Evolutionary conservation across 352 stramenopile species (phyloP).

Genomic region (Globisporangium irregulare): DNA sequence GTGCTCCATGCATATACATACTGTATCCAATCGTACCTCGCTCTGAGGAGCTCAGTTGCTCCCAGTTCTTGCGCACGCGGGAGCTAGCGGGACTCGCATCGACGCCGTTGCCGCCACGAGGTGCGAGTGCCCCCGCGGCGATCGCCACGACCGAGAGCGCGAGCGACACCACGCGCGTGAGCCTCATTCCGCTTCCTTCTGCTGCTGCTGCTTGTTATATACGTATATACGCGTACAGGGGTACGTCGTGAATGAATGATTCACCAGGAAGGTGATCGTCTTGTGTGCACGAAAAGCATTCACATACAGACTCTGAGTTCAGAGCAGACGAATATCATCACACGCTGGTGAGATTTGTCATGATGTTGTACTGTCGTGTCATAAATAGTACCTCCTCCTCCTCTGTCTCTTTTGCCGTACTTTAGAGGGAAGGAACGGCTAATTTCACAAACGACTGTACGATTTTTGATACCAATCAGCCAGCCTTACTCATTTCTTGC

Average conservation of each 20-base stretch:
- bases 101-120: background rate
- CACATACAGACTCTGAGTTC: background rate
- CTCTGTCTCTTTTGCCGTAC: background rate
- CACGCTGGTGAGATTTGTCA: background rate
- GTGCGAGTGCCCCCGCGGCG: background rate
- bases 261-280: background rate
- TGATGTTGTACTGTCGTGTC: background rate
- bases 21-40: conserved; percentile 2
- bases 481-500: background rate
- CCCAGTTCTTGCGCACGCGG: conserved; percentile 21
- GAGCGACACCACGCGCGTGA: conserved; percentile 10
- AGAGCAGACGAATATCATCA: background rate
- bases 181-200: conserved; percentile 1
- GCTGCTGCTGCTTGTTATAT: background rate
- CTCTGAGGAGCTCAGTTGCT: conserved; percentile 13
- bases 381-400: conserved; percentile 1
- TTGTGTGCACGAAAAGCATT: background rate
- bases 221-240: background rate
- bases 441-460: background rate
- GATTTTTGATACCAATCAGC: background rate
- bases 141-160: conserved; percentile 5
- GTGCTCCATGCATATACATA: background rate
- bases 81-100: conserved; percentile 1
- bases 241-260: background rate
- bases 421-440: background rate